Percentiles rank a stretch among this genome's conserved stretches.
Conservation (phyloP, 208 protist species). For the Leishmania aethiopica region DNA sequence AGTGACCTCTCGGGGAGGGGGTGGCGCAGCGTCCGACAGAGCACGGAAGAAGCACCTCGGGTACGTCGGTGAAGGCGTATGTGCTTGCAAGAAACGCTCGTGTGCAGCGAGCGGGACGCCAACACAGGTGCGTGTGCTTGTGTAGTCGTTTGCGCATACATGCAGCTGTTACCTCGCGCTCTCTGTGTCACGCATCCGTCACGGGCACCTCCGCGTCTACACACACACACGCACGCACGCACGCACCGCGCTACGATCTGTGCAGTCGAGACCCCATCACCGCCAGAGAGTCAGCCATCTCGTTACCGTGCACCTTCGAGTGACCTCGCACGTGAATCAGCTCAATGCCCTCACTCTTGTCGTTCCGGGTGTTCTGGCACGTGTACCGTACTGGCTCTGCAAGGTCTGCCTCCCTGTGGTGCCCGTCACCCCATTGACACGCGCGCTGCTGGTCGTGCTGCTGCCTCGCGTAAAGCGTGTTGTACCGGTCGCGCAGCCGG, state of each 20-base stretch:
- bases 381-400: constrained; percentile 11
- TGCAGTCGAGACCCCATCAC: constrained; percentile 42
- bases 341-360: constrained; percentile 40
- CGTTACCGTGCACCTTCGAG: constrained; percentile 70
- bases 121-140: not conserved
- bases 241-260: not conserved
- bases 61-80: not conserved
- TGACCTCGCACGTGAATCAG: constrained; percentile 78
- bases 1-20: not conserved
- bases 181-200: not conserved
- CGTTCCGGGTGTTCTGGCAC: constrained; percentile 37
- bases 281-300: constrained; percentile 62
- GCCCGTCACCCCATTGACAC: not conserved
- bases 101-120: not conserved
- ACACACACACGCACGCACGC: not conserved
- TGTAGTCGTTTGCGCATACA: not conserved
- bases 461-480: constrained; percentile 47
- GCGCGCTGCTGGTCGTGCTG: constrained; percentile 12
- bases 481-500: constrained; percentile 44
- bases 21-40: not conserved
- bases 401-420: not conserved
- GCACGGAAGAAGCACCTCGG: not conserved
- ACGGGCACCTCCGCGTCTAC: not conserved
- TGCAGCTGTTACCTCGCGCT: not conserved
- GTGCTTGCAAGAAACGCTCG: not conserved